Base-by-base conservation (phyloP, 1,284 basidiomycete species). In the Coniferiporia sulphurascens region DNA sequence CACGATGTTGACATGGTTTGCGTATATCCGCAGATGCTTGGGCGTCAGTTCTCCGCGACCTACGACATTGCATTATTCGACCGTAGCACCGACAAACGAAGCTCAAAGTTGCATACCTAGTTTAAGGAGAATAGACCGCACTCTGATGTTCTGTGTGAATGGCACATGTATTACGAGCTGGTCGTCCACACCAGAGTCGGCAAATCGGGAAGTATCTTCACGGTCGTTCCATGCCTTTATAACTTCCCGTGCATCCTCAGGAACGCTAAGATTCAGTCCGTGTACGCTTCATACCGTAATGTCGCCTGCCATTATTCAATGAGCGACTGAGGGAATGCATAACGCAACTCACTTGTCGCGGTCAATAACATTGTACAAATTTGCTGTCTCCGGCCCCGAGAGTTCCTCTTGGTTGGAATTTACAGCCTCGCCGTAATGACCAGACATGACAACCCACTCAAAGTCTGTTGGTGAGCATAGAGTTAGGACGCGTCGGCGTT, bases 151-250 rank as follows among this genome's bases (percentile, higher is more conserved):
- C 69, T 91, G 81, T 0, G 78, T 80, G 74, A 93, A 93, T 0
- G 89, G 89, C 55, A 93, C 73, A 69, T 92, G 89, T 54, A 93
- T 77, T 64, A 93, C 85, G 61, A 88, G 87, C 80, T 92, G 87
- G 68, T 92, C 89, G 66, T 91, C 89, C 3, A 91, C 89, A 22
- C 82, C 83, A 0, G 86, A 89, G 48, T 90, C 86, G 8, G 82
- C 84, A 63, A 75, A 91, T 62, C 78, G 78, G 1, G 70, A 72
- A 2, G 80, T 85, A 58, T 86, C 84, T 27, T 92, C 87, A 49
- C 91, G 76, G 65, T 89, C 79, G 59, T 87, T 80, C 89, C 91
- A 93, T 1, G 86, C 82, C 70, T 92, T 91, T 61, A 93, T 87
- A 41, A 91, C 72, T 15, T 76, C 81, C 65, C 82, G 84, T 1